Evolutionary conservation across 2,329 filamentous ascomycete genomes (phyloP).

Genomic region (Chaetomium globosum): DNA sequence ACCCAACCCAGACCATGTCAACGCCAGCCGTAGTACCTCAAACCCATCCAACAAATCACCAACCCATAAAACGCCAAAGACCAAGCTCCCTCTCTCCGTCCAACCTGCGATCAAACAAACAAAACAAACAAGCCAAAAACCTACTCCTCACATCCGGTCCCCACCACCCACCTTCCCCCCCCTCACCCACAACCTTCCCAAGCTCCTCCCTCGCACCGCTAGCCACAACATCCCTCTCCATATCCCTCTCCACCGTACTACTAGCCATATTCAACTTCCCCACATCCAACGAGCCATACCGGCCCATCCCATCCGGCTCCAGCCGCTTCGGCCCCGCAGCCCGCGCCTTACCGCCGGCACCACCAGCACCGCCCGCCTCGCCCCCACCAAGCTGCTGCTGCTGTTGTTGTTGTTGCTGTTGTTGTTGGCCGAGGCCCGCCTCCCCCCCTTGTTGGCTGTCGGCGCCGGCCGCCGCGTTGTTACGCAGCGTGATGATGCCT

Average conservation of each 20-base stretch:
- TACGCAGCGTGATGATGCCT: constrained; percentile 63
- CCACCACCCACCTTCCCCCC: background rate
- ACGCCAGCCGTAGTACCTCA: background rate
- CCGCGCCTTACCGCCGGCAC: background rate
- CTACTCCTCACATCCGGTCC: constrained; percentile 34
- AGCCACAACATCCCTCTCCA: constrained; percentile 82
- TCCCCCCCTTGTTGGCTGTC: constrained; percentile 8
- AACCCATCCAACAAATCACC: background rate
- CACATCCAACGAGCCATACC: constrained; percentile 70
- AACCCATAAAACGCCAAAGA: background rate
- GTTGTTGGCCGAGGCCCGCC: background rate
- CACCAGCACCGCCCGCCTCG: background rate
- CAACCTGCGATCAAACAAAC: background rate
- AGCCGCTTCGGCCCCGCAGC: constrained; percentile 44
- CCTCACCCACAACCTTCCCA: constrained; percentile 42
- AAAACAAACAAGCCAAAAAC: background rate
- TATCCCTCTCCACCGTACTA: constrained; percentile 77
- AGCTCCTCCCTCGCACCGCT: constrained; percentile 60
- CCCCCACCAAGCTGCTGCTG: background rate
- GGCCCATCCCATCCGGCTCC: constrained; percentile 58
- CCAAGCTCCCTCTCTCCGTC: background rate
- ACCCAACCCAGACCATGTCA: background rate
- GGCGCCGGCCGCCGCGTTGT: constrained; percentile 15
- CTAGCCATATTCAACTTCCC: constrained; percentile 88
- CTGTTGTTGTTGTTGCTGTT: background rate